Base-by-base conservation (phyloP, 2,329 filamentous ascomycete species). In the Stachybotrys echinatus region DNA sequence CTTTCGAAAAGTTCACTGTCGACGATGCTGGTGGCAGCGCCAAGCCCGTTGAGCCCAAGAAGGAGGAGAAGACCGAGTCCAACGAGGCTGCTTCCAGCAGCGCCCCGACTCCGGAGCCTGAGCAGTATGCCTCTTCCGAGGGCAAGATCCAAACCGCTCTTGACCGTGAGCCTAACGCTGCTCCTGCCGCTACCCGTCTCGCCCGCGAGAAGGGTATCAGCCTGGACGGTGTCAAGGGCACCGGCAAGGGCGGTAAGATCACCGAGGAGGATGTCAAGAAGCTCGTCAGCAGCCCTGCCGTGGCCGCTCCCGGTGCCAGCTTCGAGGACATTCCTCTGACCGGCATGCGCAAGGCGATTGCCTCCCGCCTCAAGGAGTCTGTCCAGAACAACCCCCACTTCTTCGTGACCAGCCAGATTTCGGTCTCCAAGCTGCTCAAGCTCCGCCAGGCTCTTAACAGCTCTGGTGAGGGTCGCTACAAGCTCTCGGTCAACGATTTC, bases 401-500 rank as follows among this genome's bases (percentile, higher is more conserved):
- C 84, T 99, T 92, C 69, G 92, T 99, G 64, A 89, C 89, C 62
- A 87, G 90, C 63, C 84, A 84, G 61, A 82, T 99, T 66, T 97
- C 92, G 51, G 94, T 99, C 57, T 82, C 79, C 71, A 97, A 97
- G 83, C 88, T 99, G 45, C 78, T 96, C 65, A 97, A 96, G 80
- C 91, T 99, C 62, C 91, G 94, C 65, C 83, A 89, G 74, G 91
- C 92, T 52, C 84, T 99, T 59, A 99, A 99, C 77, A 83, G 84
- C 66, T 85, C 88, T 12, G 79, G 89, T 45, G 87, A 96, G 55
- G 94, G 92, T 74, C 85, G 91, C 73, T 99, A 96, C 84, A 99
- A 96, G 84, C 88, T 99, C 52, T 96, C 92, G n/a, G 90, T 99
- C 74, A 99, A 99, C 75, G 94, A 99, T 75, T 96, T 99, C 81